Percentiles rank a stretch among this genome's conserved stretches.
These are phyloP conservation scores for Solanum aculeatissimum DNA, from an alignment of 305 asterid species.

Conservation along the genomic window DNA sequence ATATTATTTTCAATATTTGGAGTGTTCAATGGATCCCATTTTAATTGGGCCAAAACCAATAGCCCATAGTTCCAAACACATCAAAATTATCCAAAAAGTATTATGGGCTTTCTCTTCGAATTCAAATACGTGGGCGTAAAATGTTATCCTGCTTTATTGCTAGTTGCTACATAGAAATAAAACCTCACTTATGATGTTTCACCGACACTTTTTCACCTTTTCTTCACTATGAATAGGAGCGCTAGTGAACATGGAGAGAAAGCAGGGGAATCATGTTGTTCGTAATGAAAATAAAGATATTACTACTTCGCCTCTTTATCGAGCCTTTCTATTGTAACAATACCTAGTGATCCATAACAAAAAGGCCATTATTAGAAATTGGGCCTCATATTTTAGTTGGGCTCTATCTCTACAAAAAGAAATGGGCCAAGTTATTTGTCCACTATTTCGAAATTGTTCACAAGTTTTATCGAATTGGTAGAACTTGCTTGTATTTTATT, in stretches of 20 bases:
- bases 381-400: background rate
- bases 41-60: background rate
- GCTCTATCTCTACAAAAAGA: background rate
- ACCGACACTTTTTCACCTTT: accelerated
- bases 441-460: background rate
- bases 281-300: background rate
- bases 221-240: background rate
- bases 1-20: background rate
- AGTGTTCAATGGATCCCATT: background rate
- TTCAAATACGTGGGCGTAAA: background rate
- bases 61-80: background rate
- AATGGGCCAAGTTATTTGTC: background rate
- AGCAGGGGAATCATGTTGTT: background rate
- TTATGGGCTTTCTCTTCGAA: background rate
- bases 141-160: background rate
- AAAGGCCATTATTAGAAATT: background rate
- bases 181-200: background rate
- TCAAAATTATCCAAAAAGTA: background rate
- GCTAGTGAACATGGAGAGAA: background rate
- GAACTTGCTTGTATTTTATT: background rate
- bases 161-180: background rate
- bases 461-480: background rate
- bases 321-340: background rate
- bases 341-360: background rate
- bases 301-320: background rate